phyloP scores from a whole-genome alignment of 257 asterid genomes.

The Paulownia fortunei region DNA sequence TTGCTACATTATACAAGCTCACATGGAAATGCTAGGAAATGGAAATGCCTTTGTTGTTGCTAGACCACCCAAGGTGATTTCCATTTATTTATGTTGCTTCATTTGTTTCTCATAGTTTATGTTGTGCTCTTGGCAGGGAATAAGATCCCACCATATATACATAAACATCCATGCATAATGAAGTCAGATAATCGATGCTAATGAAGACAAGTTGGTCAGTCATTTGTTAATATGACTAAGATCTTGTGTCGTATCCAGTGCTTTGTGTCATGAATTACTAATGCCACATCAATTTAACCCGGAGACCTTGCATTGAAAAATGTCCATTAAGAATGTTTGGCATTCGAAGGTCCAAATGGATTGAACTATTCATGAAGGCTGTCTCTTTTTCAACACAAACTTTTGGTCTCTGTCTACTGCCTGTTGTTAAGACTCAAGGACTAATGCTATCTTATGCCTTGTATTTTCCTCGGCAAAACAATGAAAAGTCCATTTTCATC shows the following conservation, averaged over 20 bases:
- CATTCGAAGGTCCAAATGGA: neutral
- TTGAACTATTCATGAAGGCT: neutral
- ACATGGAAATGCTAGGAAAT: slow-evolving; percentile 81
- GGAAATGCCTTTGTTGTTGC: slow-evolving; percentile 91
- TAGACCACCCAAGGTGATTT: slow-evolving; percentile 85
- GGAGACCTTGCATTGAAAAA: neutral
- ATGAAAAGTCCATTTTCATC: neutral
- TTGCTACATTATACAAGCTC: slow-evolving; percentile 86
- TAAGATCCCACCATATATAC: neutral
- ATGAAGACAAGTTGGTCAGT: neutral
- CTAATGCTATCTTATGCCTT: neutral
- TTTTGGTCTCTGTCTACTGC: neutral
- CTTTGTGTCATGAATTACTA: neutral
- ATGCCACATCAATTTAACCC: neutral
- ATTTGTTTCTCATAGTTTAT: slow-evolving; percentile 25
- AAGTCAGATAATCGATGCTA: neutral
- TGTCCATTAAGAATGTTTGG: neutral
- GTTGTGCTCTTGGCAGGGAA: neutral
- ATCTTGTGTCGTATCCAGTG: neutral
- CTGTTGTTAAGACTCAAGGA: neutral
- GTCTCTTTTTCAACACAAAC: neutral
- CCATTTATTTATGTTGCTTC: slow-evolving; percentile 6
- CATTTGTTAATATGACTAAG: neutral
- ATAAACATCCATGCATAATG: neutral
- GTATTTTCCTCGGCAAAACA: neutral